Conservation (phyloP, 2,329 filamentous ascomycete species). For the Neofusicoccum cordaticola region DNA sequence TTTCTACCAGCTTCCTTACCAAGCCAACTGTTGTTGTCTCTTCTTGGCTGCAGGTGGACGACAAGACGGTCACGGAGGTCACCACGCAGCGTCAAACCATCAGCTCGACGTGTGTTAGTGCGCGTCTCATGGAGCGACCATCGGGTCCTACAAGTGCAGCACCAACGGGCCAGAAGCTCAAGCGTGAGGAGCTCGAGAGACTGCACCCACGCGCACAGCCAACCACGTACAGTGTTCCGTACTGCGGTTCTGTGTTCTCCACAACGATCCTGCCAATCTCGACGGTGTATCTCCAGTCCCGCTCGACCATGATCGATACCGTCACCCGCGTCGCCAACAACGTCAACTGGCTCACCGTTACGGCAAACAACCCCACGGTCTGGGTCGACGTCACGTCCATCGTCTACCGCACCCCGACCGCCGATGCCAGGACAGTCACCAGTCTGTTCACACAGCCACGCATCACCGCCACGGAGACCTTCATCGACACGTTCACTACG, state of each 20-base stretch:
- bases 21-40: conserved; percentile 2
- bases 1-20: conserved; percentile 1
- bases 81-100: not conserved
- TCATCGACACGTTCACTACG: not conserved
- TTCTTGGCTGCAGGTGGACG: not conserved
- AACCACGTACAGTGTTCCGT: not conserved
- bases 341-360: not conserved
- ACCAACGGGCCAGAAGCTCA: not conserved
- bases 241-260: conserved; percentile 5
- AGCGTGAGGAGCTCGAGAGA: not conserved
- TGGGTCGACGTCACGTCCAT: not conserved
- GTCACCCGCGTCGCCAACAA: conserved; percentile 7
- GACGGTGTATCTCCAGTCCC: not conserved
- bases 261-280: conserved; percentile 2
- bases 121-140: not conserved
- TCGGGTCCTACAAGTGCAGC: not conserved
- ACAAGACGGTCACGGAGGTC: not conserved
- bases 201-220: not conserved
- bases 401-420: not conserved
- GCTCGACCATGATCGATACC: conserved; percentile 1
- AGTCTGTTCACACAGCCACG: not conserved
- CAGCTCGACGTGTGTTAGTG: conserved; percentile 1
- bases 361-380: not conserved
- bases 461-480: not conserved
- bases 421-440: not conserved